phyloP scores from a whole-genome alignment of 257 asterid species.

The Solanum chaucha region DNA sequence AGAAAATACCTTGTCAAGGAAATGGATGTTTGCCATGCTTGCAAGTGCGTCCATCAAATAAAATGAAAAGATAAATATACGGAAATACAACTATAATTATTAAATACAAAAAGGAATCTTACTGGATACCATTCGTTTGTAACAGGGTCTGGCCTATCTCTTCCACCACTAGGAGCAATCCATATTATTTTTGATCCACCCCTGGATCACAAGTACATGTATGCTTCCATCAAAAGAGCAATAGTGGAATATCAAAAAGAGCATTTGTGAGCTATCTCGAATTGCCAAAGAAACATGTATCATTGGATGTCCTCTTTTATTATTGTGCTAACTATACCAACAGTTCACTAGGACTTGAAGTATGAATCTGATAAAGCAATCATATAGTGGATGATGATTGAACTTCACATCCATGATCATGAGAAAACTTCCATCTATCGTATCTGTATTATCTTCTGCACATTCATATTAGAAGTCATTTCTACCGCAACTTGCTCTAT shows the following conservation, averaged over 20 bases:
- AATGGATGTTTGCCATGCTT: background rate
- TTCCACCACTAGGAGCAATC: constrained; percentile 99
- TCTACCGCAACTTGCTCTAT: background rate
- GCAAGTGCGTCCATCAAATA: background rate
- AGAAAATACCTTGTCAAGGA: background rate
- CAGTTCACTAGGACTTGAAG: background rate
- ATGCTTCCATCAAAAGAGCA: background rate
- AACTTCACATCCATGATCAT: background rate
- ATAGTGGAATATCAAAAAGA: background rate
- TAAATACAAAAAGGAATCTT: constrained; percentile 21
- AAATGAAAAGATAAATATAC: background rate
- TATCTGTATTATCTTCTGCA: background rate
- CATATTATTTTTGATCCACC: constrained; percentile 86
- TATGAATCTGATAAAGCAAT: background rate
- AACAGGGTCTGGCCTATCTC: constrained; percentile 90
- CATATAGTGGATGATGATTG: background rate
- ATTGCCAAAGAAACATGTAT: background rate
- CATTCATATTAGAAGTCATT: background rate
- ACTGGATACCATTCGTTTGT: constrained; percentile 86
- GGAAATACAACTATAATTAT: constrained; percentile 3
- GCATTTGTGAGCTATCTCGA: background rate
- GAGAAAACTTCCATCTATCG: background rate
- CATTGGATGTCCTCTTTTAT: background rate
- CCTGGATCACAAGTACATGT: constrained; percentile 33
- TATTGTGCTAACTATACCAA: background rate